Conservation (phyloP, 1,284 basidiomycete genomes). For the Trichosporon coremiiforme region DNA sequence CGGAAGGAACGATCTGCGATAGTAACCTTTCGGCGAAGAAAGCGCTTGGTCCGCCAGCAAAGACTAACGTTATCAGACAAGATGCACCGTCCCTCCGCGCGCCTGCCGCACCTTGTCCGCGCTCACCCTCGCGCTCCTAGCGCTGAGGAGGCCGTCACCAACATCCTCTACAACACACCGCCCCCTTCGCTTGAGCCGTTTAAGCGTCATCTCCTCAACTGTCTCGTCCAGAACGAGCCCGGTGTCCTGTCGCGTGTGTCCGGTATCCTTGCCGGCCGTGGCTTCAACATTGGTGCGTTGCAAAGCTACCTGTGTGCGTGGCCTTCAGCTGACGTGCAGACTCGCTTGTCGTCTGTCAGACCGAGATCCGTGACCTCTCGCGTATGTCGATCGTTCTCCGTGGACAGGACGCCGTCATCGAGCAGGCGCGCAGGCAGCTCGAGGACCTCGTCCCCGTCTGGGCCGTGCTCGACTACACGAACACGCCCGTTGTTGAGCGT, state of each 20-base stretch:
- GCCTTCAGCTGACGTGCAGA: constrained; percentile 59
- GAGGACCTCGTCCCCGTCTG: constrained; percentile 96
- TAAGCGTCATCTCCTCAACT: constrained; percentile 98
- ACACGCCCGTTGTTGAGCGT: constrained; percentile 82
- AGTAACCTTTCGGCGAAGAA: not conserved
- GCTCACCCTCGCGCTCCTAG: constrained; percentile 56
- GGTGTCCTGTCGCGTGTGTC: constrained; percentile 97
- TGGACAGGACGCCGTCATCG: constrained; percentile 96
- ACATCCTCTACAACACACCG: constrained; percentile 94
- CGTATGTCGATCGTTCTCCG: constrained; percentile 97
- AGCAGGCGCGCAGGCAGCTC: constrained; percentile 90
- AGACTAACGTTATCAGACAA: constrained; percentile 48
- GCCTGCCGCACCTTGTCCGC: constrained; percentile 49
- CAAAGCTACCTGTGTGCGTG: no score
- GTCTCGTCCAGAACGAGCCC: constrained; percentile 98
- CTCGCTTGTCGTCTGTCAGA: constrained; percentile 96
- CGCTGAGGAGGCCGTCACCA: constrained; percentile 92
- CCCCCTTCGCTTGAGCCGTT: constrained; percentile 88
- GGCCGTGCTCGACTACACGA: constrained; percentile 95
- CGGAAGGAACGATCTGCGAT: not conserved
- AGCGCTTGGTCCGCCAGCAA: not conserved
- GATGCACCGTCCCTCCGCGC: constrained; percentile 46
- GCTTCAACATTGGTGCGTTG: constrained; percentile 80
- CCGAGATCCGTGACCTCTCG: constrained; percentile 94
- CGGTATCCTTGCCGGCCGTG: constrained; percentile 93